phyloP scores from a whole-genome alignment of 768 basidiomycete species.

The Dentipellis sp. region DNA sequence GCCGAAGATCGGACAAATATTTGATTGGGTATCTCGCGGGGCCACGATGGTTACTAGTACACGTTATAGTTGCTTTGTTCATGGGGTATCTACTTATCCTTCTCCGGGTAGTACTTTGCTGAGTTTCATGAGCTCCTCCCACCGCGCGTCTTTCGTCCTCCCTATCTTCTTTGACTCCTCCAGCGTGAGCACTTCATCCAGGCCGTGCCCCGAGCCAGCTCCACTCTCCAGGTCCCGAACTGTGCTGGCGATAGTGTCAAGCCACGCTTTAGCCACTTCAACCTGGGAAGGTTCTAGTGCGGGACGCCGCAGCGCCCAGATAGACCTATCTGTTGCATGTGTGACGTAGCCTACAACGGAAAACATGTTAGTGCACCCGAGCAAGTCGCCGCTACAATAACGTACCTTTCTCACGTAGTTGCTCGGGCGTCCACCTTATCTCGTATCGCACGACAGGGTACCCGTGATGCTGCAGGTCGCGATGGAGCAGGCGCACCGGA shows the following conservation, averaged over 20 bases:
- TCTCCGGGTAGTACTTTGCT: slow-evolving; percentile 24
- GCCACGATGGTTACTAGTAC: too few species aligned
- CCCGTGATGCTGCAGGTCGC: slow-evolving; percentile 44
- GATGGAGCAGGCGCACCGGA: slow-evolving; percentile 50
- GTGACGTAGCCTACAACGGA: slow-evolving; percentile 50
- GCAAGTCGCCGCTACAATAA: neutral
- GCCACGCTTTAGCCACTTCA: slow-evolving; percentile 44
- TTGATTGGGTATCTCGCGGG: too few species aligned
- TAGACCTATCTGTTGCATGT: slow-evolving; percentile 52
- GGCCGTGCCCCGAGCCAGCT: slow-evolving; percentile 15
- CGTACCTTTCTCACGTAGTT: slow-evolving; percentile 45
- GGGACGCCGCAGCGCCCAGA: slow-evolving; percentile 55
- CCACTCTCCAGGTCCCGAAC: slow-evolving; percentile 29
- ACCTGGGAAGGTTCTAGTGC: slow-evolving; percentile 37
- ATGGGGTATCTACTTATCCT: neutral
- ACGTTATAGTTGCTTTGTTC: neutral
- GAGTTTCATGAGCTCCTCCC: slow-evolving; percentile 39
- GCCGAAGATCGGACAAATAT: neutral
- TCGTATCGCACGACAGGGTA: slow-evolving; percentile 64
- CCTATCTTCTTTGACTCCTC: slow-evolving; percentile 38
- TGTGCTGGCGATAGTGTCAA: slow-evolving; percentile 40
- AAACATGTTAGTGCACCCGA: neutral
- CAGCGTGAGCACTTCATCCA: slow-evolving; percentile 36
- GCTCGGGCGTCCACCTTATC: slow-evolving; percentile 62
- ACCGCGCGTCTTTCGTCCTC: slow-evolving; percentile 48